A percentile compares a stretch with the other conserved stretches of the same genome.
Evolutionary conservation across 2,329 filamentous ascomycete species (phyloP).

Genomic region (Penicillium olsonii): DNA sequence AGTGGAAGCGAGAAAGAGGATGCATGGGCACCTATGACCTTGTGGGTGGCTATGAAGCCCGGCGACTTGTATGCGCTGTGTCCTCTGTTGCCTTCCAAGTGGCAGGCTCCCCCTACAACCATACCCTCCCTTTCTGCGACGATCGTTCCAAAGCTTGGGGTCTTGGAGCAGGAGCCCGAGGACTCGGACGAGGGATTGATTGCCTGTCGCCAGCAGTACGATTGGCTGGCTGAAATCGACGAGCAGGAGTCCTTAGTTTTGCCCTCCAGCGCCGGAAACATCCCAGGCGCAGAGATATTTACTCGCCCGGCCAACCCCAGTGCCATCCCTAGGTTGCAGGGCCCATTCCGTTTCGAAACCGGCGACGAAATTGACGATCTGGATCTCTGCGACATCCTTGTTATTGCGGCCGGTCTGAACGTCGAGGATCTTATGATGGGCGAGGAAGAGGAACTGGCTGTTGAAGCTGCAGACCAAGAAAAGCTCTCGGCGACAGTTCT

Average conservation of each 20-base stretch:
- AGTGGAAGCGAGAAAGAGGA: constrained; percentile 58
- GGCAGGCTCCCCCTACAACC: constrained; percentile 74
- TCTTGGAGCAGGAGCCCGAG: constrained; percentile 43
- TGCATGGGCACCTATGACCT: constrained; percentile 89
- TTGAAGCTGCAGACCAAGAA: constrained; percentile 48
- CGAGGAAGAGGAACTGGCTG: constrained; percentile 49
- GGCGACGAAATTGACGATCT: constrained; percentile 54
- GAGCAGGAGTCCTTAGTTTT: constrained; percentile 52
- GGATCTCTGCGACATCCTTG: constrained; percentile 62
- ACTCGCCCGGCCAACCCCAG: constrained; percentile 56
- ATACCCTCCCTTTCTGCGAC: constrained; percentile 81
- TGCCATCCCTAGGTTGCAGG: constrained; percentile 61
- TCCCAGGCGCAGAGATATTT: constrained; percentile 55
- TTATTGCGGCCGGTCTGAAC: constrained; percentile 56
- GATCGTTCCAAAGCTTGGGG: constrained; percentile 70
- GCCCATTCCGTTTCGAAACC: constrained; percentile 58
- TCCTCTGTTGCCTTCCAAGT: constrained; percentile 82
- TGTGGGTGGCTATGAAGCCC: constrained; percentile 94
- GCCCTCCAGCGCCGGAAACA: constrained; percentile 39
- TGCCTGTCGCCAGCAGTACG: constrained; percentile 56
- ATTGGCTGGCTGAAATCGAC: constrained; percentile 61
- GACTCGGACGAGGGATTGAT: constrained; percentile 49
- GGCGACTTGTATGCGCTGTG: constrained; percentile 93
- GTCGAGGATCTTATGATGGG: constrained; percentile 55
- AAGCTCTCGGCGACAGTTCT: constrained; percentile 59